Conservation (phyloP, 2,329 filamentous ascomycete species). For the Phoma sp. region DNA sequence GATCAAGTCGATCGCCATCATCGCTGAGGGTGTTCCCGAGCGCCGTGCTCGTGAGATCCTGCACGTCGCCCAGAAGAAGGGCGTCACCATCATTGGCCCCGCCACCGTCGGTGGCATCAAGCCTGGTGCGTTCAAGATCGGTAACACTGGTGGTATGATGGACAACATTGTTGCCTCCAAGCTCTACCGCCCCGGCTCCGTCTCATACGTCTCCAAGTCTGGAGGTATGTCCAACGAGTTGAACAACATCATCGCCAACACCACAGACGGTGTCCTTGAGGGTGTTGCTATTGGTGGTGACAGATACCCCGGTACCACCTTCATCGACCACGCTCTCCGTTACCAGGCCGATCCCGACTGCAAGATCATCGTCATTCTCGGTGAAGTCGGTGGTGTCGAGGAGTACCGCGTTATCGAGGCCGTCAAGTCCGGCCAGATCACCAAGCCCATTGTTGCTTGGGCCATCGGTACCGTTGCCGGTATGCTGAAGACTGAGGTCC, state of each 20-base stretch:
- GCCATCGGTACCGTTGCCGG: constrained; percentile 98
- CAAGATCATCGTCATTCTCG: constrained; percentile 95
- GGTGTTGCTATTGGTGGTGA: constrained; percentile 99
- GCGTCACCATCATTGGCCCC: constrained; percentile 97
- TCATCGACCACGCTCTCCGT: constrained; percentile 96
- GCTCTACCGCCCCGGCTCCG: constrained; percentile 98
- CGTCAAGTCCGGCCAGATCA: constrained; percentile 91
- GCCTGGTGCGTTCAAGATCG: constrained; percentile 99
- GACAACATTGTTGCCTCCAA: constrained; percentile 99
- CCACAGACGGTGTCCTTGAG: constrained; percentile 97
- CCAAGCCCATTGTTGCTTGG: constrained; percentile 98
- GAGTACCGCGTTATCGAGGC: constrained; percentile 99
- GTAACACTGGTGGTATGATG: constrained; percentile 99
- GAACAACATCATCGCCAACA: constrained; percentile 98
- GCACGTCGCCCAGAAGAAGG: constrained; percentile 96
- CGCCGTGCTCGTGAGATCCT: constrained; percentile 97
- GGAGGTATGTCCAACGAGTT: constrained; percentile 99
- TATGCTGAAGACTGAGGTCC: constrained; percentile 99
- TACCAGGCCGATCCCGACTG: constrained; percentile 97
- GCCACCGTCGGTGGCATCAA: constrained; percentile 99
- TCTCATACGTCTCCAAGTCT: constrained; percentile 99
- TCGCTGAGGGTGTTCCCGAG: constrained; percentile 98
- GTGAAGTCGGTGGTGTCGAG: constrained; percentile 98
- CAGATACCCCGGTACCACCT: constrained; percentile 97
- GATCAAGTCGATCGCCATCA: constrained; percentile 98